Evolutionary conservation across 2,329 filamentous ascomycete genomes (phyloP), one percentile per base, ranked within the genome.

Genomic region (Xylariaceae sp.): DNA sequence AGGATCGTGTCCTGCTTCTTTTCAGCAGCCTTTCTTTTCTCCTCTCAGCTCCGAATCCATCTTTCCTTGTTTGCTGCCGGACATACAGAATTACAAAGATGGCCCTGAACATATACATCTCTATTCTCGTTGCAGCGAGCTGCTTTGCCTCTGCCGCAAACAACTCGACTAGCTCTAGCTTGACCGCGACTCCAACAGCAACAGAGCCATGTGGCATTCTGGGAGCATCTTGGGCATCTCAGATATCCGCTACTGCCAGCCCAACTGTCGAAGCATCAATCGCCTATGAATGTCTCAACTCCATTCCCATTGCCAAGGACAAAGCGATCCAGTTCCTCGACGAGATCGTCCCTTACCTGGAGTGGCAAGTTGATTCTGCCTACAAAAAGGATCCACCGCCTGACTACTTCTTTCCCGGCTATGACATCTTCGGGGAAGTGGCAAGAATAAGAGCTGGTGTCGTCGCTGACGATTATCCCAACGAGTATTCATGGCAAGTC

Each of bases 401-500:
- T 9, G 64, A 66, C 46, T 74, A 73, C 58, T 69, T 64, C 55
- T 73, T 68, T 51, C 69, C 69, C 31, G 63, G 64, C 22, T 68
- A 71, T 42, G 71, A 75, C 56, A 62, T 75, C 39, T 72, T 66
- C 51, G 69, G 53, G 6, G 67, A 61, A 16, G 61, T 75, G 12
- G 66, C 60, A 19, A 49, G 64, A 33, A 56, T 75, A 36, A 65
- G 62, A 50, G 56, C 55, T 12, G 65, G 68, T 22, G 56, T 74
- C 18, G 50, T 50, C 22, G 65, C 64, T 1, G 64, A 68, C 51
- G 63, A 64, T 42, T 75, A 75, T 51, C 41, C 60, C 5, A 70
- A 64, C 53, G 73, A 75, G 60, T 71, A 71, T 47, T 66, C 65
- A 28, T 75, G 74, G 65, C 73, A 75, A 57, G 53, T 60, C 3